Evolutionary conservation across 1,284 basidiomycete species (phyloP).

Genomic region (Pholiota adiposa): DNA sequence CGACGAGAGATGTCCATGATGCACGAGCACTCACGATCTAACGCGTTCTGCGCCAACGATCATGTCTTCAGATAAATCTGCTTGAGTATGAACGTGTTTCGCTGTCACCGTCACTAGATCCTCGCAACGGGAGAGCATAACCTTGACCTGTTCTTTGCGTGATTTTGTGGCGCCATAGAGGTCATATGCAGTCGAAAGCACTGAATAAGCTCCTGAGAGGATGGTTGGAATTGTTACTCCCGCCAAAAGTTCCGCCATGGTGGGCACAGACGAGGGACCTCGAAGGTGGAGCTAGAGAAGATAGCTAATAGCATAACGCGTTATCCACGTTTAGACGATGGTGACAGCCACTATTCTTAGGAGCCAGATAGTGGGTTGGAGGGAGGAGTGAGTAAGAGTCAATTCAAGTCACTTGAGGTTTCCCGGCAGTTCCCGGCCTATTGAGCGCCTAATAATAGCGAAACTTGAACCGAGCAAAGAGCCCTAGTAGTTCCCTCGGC

Average conservation of each 20-base stretch:
- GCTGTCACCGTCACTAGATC: slow-evolving; percentile 3
- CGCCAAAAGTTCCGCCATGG: slow-evolving; percentile 2
- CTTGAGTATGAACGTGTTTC: neutral
- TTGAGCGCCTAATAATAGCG: too few relatives aligned
- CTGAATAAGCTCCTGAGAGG: slow-evolving; percentile 1
- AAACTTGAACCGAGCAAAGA: too few relatives aligned
- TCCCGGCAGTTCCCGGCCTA: too few relatives aligned
- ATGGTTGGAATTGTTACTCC: neutral
- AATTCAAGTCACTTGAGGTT: too few relatives aligned
- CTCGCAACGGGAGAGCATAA: slow-evolving; percentile 6
- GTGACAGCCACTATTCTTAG: neutral
- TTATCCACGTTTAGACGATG: neutral
- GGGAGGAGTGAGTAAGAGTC: too few relatives aligned
- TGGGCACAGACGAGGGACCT: neutral
- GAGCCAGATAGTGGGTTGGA: too few relatives aligned
- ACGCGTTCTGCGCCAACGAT: neutral
- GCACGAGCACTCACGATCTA: neutral
- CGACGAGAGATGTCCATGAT: neutral
- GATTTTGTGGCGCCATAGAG: neutral
- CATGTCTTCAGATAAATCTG: neutral
- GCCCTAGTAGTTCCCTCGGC: too few relatives aligned
- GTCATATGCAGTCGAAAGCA: neutral
- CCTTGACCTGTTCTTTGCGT: slow-evolving; percentile 2
- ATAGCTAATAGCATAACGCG: neutral
- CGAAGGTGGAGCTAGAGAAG: neutral